These are phyloP conservation scores for Mycena rosella DNA, from an alignment of 768 basidiomycete species.

Conservation along the genomic window DNA sequence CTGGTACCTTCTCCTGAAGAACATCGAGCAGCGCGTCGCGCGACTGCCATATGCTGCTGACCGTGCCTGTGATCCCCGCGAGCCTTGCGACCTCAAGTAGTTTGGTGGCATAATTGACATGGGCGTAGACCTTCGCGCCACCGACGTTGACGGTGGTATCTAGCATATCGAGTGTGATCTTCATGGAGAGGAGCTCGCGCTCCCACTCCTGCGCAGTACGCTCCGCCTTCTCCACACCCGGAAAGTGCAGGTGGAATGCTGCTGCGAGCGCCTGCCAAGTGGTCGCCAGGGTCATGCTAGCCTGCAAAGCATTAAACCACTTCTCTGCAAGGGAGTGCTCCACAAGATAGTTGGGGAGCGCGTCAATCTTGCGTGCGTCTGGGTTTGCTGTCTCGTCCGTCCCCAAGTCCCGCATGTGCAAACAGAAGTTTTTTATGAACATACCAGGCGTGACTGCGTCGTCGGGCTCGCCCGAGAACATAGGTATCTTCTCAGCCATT, in stretches of 20 bases:
- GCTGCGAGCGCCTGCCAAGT: neutral
- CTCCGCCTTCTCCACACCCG: constrained; percentile 4
- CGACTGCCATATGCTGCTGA: constrained; percentile 22
- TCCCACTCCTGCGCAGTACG: constrained; percentile 25
- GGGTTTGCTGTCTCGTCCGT: no score
- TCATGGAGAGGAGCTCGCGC: constrained; percentile 10
- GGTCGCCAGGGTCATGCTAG: no score
- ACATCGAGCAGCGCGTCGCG: constrained; percentile 19
- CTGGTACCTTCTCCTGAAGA: neutral
- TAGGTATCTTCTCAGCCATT: no score
- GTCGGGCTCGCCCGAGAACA: no score
- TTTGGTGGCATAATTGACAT: constrained; percentile 24
- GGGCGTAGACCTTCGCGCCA: constrained; percentile 17
- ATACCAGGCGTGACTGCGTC: neutral
- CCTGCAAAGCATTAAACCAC: no score
- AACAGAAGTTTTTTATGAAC: no score
- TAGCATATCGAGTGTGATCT: constrained; percentile 24
- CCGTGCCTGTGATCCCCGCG: neutral
- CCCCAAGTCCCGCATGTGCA: no score
- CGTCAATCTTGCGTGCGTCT: no score
- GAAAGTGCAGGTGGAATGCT: neutral
- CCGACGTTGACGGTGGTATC: constrained; percentile 23
- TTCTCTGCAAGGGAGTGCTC: no score
- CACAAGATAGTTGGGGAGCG: no score
- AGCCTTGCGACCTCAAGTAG: constrained; percentile 11